Base-by-base conservation (phyloP, 1,284 basidiomycete genomes). In the Ustilago cynodontis region DNA sequence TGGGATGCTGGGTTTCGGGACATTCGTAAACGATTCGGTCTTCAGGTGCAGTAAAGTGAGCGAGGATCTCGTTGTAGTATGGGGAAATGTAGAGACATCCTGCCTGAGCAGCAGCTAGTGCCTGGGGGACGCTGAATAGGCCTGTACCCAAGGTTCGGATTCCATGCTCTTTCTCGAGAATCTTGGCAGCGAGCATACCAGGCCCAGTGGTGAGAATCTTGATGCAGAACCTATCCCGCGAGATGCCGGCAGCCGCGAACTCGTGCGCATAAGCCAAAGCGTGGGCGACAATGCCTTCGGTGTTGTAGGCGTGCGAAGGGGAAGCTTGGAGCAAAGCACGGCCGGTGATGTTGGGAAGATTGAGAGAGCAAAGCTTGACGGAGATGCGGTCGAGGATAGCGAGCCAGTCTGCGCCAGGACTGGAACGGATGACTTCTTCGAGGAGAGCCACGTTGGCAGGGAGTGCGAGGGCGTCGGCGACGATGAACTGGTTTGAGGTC, bases 141-240 rank as follows among this genome's bases (percentile, higher is more conserved):
- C 81, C 75, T 1, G 85, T 86, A n/a, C 84, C 86, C 31, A 86
- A 73, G 1, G 84, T 86, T 18, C 79, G 53, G 59, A 86, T 86
- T 37, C 84, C 85, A 22, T 77, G 78, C 47, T 82, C 72, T 52
- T 69, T 69, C 49, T 67, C 57, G 28, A 73, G 51, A 14, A 65
- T 68, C 9, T 26, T 14, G 1, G 85, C 82, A n/a, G 86, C 86
- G 39, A 75, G 77, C 59, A 86, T 81, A 37, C 83, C 85, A 8
- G 85, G 78, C 9, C 82, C 81, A 8, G 86, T 86, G 37, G 80
- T 66, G 35, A 85, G 86, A 51, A 86, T 81, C 73, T 86, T 86
- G 80, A 86, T 84, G 69, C 82, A 83, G 77, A 79, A 85, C 35
- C 82, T 71, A 43, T 85, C 83, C 41, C 77, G 35, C 9, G 52